phyloP scores from a whole-genome alignment of 2,329 filamentous ascomycete species.

The Rutstroemia sydowiana region DNA sequence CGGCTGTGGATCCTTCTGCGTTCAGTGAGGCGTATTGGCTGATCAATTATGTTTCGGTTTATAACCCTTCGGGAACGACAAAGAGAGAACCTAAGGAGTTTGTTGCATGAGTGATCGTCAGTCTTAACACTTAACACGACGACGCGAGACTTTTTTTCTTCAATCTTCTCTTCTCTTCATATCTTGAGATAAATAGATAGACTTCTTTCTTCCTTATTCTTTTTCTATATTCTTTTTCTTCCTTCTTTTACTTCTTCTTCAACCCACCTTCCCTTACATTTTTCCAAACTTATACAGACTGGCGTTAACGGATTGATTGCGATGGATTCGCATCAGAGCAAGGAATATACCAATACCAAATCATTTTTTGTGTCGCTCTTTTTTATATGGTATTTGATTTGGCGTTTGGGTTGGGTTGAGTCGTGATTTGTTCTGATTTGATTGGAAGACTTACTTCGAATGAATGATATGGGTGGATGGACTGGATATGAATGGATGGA shows the following conservation, averaged over 20 bases:
- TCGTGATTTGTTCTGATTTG: too few species aligned
- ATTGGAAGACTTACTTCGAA: too few species aligned
- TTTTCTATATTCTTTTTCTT: neutral
- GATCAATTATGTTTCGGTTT: constrained; percentile 25
- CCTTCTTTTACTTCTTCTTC: neutral
- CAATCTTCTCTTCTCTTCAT: neutral
- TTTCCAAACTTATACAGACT: constrained; percentile 1
- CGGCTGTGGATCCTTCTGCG: constrained; percentile 24
- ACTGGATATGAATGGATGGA: too few species aligned
- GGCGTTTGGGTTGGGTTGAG: too few species aligned
- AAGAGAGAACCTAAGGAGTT: neutral
- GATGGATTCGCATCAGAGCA: neutral
- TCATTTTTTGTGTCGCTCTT: too few species aligned
- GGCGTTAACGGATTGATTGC: neutral
- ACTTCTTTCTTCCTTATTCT: neutral
- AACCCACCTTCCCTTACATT: neutral
- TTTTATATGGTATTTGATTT: neutral
- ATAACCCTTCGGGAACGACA: constrained; percentile 10
- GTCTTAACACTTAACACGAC: too few species aligned
- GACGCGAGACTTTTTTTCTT: too few species aligned
- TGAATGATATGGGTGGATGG: too few species aligned
- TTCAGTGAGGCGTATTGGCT: constrained; percentile 29
- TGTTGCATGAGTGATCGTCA: neutral
- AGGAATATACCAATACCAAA: constrained; percentile 8
- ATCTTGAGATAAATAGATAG: neutral